These are phyloP conservation scores for Begonia loranthoides DNA, from an alignment of 306 rosid species.

Conservation along the genomic window DNA sequence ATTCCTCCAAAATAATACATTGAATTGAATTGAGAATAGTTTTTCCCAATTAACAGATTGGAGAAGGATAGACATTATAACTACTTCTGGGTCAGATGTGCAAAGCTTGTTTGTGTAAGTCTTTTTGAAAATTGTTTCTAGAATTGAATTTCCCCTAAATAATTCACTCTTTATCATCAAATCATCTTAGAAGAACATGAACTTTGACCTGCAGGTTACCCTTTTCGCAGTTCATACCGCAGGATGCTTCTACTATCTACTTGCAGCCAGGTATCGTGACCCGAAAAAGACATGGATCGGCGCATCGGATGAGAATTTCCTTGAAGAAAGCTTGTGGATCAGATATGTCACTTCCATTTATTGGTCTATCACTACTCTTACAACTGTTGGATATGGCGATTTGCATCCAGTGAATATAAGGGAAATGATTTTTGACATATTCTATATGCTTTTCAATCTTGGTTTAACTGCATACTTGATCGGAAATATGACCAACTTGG, in stretches of 20 bases:
- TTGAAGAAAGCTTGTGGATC: neutral
- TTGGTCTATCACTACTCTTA: conserved; percentile 60
- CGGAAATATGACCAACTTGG: conserved; percentile 83
- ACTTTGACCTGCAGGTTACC: conserved; percentile 38
- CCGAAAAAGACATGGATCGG: conserved; percentile 35
- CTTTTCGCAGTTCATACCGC: conserved; percentile 45
- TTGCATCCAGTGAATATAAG: conserved; percentile 49
- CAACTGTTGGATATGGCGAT: conserved; percentile 75
- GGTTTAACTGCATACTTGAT: conserved; percentile 55
- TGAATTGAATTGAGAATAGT: no score
- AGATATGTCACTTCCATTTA: conserved; percentile 45
- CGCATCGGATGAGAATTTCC: neutral
- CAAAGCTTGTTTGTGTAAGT: conserved; percentile 71
- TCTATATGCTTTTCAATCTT: conserved; percentile 39
- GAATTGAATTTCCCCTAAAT: no score
- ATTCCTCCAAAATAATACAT: no score
- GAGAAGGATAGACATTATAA: conserved; percentile 59
- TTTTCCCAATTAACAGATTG: conserved; percentile 24
- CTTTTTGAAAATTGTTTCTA: neutral
- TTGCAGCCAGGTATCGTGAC: conserved; percentile 20
- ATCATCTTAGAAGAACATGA: no score
- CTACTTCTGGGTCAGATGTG: conserved; percentile 61
- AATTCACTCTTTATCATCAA: no score
- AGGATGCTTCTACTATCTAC: conserved; percentile 46
- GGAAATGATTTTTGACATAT: conserved; percentile 40